phyloP scores from a whole-genome alignment of 192 early-diverging fungal species.

The Mortierella claussenii region DNA sequence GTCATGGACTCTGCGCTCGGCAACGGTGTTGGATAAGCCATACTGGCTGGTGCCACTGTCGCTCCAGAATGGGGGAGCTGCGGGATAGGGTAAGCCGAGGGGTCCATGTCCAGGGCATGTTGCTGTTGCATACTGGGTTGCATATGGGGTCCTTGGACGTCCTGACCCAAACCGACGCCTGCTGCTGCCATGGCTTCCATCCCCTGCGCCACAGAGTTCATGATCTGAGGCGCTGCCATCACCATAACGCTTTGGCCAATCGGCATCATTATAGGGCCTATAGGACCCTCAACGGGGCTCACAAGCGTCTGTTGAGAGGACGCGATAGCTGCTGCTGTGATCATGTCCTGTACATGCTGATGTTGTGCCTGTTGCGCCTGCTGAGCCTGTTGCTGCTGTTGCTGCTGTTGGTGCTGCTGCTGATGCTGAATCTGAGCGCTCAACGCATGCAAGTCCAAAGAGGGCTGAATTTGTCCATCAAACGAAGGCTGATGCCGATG shows the following conservation, averaged over 20 bases:
- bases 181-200: constrained; percentile 18
- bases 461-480: constrained; percentile 27
- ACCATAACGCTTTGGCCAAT: constrained; percentile 19
- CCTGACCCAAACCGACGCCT: constrained; percentile 15
- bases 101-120: constrained; percentile 7
- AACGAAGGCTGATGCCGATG: constrained; percentile 38
- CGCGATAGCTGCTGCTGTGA: constrained; percentile 18
- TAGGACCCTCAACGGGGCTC: constrained; percentile 24
- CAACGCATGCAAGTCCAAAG: constrained; percentile 17
- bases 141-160: constrained; percentile 14
- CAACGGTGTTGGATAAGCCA: constrained; percentile 31
- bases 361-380: constrained; percentile 31
- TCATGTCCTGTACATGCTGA: constrained; percentile 31
- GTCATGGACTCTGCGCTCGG: constrained; percentile 34
- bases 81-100: constrained; percentile 1
- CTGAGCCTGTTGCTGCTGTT: constrained; percentile 16
- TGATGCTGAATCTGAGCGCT: constrained; percentile 49
- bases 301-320: constrained; percentile 31
- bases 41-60: not conserved
- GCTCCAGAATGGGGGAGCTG: constrained; percentile 11
- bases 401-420: constrained; percentile 16
- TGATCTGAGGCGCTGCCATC: constrained; percentile 15
- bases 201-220: constrained; percentile 10
- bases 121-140: constrained; percentile 5
- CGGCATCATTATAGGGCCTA: constrained; percentile 28